A percentile compares a stretch with the other conserved stretches of the same genome.
Evolutionary conservation across 129 eudicot genomes (phyloP).

Genomic region (Ambrosia trifida): DNA sequence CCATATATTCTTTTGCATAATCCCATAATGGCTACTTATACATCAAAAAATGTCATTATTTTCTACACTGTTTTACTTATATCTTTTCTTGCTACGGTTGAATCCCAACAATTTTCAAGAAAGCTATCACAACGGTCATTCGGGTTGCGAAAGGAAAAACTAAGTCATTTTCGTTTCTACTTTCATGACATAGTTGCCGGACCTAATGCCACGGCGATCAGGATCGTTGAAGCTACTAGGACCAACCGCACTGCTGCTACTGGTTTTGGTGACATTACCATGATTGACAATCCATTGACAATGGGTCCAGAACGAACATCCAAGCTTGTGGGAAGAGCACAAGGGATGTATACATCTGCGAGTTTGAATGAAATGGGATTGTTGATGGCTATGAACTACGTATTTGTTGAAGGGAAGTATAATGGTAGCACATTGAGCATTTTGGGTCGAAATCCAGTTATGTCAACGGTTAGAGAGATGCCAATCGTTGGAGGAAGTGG

Average conservation of each 20-base stretch:
- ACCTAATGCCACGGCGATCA: slow-evolving; percentile 29
- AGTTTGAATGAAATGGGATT: slow-evolving; percentile 31
- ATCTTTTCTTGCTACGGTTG: slow-evolving; percentile 12
- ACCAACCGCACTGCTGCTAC: slow-evolving; percentile 41
- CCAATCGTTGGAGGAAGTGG: slow-evolving; percentile 62
- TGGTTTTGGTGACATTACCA: slow-evolving; percentile 37
- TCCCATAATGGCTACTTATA: slow-evolving; percentile 19
- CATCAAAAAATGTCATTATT: background rate
- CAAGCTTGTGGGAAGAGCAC: slow-evolving; percentile 47
- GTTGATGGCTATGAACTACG: slow-evolving; percentile 46
- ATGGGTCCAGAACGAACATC: slow-evolving; percentile 44
- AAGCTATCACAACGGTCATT: slow-evolving; percentile 28
- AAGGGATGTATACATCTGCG: slow-evolving; percentile 51
- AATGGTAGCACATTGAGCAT: slow-evolving; percentile 55
- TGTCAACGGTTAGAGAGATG: slow-evolving; percentile 49
- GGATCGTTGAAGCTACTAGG: slow-evolving; percentile 35
- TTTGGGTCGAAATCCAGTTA: slow-evolving; percentile 44
- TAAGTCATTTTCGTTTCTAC: slow-evolving; percentile 50
- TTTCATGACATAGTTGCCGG: slow-evolving; percentile 54
- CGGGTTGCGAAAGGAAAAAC: slow-evolving; percentile 38
- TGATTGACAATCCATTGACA: slow-evolving; percentile 57
- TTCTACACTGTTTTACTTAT: slow-evolving; percentile 7
- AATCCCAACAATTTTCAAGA: slow-evolving; percentile 35
- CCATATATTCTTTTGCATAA: background rate
- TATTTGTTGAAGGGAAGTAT: slow-evolving; percentile 49